Evolutionary conservation across 352 stramenopile genomes (phyloP).

Genomic region (Phytophthora melonis): DNA sequence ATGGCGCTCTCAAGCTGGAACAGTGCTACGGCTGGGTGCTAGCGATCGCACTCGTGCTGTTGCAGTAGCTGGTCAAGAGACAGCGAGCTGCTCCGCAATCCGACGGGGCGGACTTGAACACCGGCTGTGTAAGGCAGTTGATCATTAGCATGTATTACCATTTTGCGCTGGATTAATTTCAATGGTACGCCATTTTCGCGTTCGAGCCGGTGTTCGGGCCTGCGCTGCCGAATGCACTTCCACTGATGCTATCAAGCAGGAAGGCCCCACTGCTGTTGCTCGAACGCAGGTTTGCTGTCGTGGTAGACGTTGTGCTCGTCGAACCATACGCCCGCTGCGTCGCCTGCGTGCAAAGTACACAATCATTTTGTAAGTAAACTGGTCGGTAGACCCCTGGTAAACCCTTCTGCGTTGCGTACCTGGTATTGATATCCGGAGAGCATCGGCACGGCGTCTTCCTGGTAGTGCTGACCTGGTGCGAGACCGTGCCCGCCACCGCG

Average conservation of each 20-base stretch:
- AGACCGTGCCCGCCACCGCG: conserved; percentile 47
- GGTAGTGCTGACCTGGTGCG: conserved; percentile 39
- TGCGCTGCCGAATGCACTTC: conserved; percentile 47
- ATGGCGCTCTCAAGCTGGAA: conserved; percentile 5
- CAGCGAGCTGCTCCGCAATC: not conserved
- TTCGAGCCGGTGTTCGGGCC: conserved; percentile 37
- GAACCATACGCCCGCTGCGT: conserved; percentile 55
- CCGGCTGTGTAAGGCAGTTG: not conserved
- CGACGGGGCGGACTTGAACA: not conserved
- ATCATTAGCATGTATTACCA: not conserved
- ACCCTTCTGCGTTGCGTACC: conserved; percentile 29
- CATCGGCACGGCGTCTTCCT: conserved; percentile 60
- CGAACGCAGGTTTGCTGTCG: conserved; percentile 46
- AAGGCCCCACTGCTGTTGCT: conserved; percentile 62
- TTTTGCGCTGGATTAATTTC: conserved; percentile 12
- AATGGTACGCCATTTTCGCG: conserved; percentile 33
- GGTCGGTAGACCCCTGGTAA: no score
- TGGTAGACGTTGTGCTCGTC: conserved; percentile 30
- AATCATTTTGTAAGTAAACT: not conserved
- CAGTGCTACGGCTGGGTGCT: not conserved
- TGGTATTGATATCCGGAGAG: conserved; percentile 78
- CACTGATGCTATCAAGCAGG: conserved; percentile 53
- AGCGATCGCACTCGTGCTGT: not conserved
- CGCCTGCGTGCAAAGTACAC: conserved; percentile 35
- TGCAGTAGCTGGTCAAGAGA: not conserved